phyloP scores from a whole-genome alignment of 805 yeast genomes.

The Pichia eremophila region DNA sequence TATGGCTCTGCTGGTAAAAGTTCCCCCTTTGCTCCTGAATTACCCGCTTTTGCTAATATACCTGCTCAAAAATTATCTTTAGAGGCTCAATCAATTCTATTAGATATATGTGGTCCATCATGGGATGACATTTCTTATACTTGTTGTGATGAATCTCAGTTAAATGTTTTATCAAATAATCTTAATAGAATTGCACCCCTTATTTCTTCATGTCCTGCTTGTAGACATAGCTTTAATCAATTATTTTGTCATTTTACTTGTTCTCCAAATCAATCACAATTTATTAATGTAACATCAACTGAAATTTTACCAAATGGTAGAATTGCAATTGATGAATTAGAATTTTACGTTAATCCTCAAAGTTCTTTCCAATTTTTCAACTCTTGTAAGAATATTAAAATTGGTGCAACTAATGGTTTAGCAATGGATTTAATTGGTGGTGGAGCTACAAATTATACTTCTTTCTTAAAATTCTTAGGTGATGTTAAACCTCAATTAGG shows the following conservation, averaged over 20 bases:
- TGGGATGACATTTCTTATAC: slow-evolving; percentile 42
- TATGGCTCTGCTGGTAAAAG: slow-evolving; percentile 66
- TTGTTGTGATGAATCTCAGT: slow-evolving; percentile 68
- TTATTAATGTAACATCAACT: slow-evolving; percentile 56
- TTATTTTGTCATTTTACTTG: slow-evolving; percentile 86
- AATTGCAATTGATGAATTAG: slow-evolving; percentile 62
- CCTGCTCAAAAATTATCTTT: slow-evolving; percentile 39
- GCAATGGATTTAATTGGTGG: slow-evolving; percentile 98
- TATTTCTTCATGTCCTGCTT: slow-evolving; percentile 90
- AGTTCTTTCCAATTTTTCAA: slow-evolving; percentile 64
- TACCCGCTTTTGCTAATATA: slow-evolving; percentile 66
- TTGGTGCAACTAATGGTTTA: slow-evolving; percentile 88
- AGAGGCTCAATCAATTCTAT: slow-evolving; percentile 37
- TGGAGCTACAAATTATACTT: slow-evolving; percentile 70
- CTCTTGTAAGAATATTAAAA: slow-evolving; percentile 83
- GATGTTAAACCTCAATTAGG: slow-evolving; percentile 91
- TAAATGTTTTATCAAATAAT: slow-evolving; percentile 44
- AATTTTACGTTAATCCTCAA: slow-evolving; percentile 52
- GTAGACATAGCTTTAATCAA: slow-evolving; percentile 73
- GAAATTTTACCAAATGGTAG: slow-evolving; percentile 39
- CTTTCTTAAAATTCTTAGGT: slow-evolving; percentile 81
- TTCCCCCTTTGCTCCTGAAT: slow-evolving; percentile 62
- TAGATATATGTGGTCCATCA: slow-evolving; percentile 62
- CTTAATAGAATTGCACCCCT: slow-evolving; percentile 68
- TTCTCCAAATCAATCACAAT: slow-evolving; percentile 71